Conservation (phyloP, 1,139 yeast species). For the Chernovozyma sophiae-reginae region DNA sequence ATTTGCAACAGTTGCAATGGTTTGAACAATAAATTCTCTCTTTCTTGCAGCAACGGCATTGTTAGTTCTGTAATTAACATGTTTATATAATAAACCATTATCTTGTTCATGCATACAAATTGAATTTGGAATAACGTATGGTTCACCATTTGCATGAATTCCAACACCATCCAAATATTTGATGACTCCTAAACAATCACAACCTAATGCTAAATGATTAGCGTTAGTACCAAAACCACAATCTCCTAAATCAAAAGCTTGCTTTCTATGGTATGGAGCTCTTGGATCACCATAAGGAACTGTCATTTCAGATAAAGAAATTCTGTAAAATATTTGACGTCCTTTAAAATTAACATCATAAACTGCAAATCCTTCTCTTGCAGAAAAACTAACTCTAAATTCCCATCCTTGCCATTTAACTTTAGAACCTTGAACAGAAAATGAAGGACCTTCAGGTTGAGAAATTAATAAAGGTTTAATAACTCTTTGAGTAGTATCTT, state of each 20-base stretch:
- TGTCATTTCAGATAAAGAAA: conserved; percentile 83
- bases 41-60: conserved; percentile 77
- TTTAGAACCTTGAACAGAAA: conserved; percentile 57
- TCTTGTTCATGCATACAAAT: conserved; percentile 62
- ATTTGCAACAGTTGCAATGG: conserved; percentile 87
- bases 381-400: conserved; percentile 69
- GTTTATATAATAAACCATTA: conserved; percentile 75
- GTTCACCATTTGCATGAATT: conserved; percentile 61
- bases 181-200: conserved; percentile 87
- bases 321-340: conserved; percentile 73
- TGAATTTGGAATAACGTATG: conserved; percentile 63
- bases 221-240: conserved; percentile 84
- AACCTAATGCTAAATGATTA: conserved; percentile 71
- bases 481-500: conserved; percentile 42
- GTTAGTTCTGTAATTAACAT: conserved; percentile 76
- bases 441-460: conserved; percentile 89
- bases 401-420: conserved; percentile 90
- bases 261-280: conserved; percentile 87
- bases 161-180: conserved; percentile 71
- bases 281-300: conserved; percentile 92
- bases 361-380: conserved; percentile 80
- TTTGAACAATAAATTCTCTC: conserved; percentile 81
- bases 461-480: conserved; percentile 71
- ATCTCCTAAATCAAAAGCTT: conserved; percentile 90
- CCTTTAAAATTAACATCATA: conserved; percentile 80